These are phyloP conservation scores for Dictyostelium intermedium DNA, from an alignment of 78 protist species.

Conservation along the genomic window DNA sequence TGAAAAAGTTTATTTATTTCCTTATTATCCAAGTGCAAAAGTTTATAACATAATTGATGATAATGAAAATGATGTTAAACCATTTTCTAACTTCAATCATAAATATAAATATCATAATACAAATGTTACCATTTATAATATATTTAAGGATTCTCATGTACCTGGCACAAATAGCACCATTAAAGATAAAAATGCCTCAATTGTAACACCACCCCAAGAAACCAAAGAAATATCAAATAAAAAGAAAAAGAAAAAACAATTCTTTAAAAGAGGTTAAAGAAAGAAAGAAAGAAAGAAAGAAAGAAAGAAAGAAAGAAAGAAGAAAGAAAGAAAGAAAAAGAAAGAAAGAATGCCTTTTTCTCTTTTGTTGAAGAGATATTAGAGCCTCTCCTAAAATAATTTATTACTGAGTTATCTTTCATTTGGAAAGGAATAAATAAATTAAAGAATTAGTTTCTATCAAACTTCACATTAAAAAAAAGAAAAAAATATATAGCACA, in stretches of 20 bases:
- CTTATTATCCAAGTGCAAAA: neutral
- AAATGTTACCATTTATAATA: neutral
- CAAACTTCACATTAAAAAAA: too few species aligned
- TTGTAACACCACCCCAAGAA: neutral
- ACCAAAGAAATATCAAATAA: neutral
- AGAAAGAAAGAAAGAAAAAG: too few species aligned
- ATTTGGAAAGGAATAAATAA: too few species aligned
- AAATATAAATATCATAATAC: neutral
- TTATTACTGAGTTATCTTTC: too few species aligned
- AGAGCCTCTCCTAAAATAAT: too few species aligned
- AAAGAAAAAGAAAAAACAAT: neutral
- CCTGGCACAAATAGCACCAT: neutral
- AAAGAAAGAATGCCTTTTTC: too few species aligned
- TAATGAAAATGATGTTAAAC: neutral
- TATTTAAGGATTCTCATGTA: neutral
- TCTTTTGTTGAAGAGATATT: too few species aligned
- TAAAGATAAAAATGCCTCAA: neutral
- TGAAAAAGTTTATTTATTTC: neutral
- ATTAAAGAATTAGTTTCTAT: too few species aligned
- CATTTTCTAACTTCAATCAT: neutral
- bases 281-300: too few species aligned
- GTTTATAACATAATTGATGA: neutral
- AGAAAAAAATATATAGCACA: too few species aligned
- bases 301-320: too few species aligned
- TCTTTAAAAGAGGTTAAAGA: slow-evolving; percentile 2